phyloP scores from a whole-genome alignment of 441 rosid species.

The Pelargonium citronellum region DNA sequence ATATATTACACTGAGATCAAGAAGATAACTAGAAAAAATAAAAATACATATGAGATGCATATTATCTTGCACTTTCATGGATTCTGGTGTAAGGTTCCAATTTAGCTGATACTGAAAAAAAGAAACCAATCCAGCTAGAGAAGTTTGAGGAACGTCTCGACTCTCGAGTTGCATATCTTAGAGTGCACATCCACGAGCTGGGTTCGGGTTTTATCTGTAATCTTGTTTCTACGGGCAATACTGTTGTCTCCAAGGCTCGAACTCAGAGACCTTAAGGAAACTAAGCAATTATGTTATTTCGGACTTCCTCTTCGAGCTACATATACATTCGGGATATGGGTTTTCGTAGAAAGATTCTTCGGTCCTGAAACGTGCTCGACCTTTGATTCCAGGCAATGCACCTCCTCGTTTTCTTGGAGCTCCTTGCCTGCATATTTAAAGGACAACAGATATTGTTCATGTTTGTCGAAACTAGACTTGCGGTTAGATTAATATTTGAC shows the following conservation, averaged over 20 bases:
- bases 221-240: neutral
- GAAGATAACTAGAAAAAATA: too few species aligned
- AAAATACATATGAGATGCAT: too few species aligned
- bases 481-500: neutral
- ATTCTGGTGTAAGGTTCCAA: too few species aligned
- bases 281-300: constrained; percentile 5
- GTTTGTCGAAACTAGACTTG: neutral
- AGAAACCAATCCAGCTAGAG: too few species aligned
- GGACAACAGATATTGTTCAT: neutral
- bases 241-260: too few species aligned
- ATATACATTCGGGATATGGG: constrained; percentile 81
- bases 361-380: constrained; percentile 62
- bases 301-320: constrained; percentile 39
- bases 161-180: too few species aligned
- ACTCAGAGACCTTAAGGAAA: neutral
- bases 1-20: too few species aligned
- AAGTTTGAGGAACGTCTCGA: too few species aligned
- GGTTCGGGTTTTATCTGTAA: too few species aligned
- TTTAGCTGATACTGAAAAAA: too few species aligned
- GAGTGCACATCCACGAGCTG: too few species aligned
- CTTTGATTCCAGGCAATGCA: constrained; percentile 58
- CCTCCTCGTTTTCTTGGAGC: constrained; percentile 71
- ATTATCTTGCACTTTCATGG: too few species aligned
- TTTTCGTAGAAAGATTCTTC: constrained; percentile 87
- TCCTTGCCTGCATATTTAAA: constrained; percentile 58